Conservation (phyloP, 345 rosid species). For the Triadica sebifera region DNA sequence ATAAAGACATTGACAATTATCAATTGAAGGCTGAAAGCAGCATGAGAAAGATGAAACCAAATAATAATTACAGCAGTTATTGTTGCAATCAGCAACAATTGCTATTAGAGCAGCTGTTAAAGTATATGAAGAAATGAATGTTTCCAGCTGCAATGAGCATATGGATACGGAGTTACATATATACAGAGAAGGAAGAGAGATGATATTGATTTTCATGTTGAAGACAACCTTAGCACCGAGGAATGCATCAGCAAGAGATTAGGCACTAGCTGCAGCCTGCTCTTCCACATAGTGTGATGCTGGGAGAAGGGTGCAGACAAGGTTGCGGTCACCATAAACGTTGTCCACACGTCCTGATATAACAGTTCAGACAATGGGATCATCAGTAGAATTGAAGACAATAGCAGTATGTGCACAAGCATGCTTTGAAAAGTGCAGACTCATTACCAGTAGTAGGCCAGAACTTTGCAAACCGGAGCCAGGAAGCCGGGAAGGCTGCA, state of each 20-base stretch:
- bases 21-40: neutral
- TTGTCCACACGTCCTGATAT: constrained; percentile 88
- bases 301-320: constrained; percentile 81
- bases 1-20: neutral
- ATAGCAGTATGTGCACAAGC: neutral
- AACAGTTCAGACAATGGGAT: neutral
- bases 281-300: constrained; percentile 66
- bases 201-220: neutral
- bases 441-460: constrained; percentile 85
- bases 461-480: constrained; percentile 89
- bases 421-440: neutral
- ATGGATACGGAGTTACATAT: constrained; percentile 23
- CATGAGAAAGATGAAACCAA: neutral
- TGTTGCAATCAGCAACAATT: constrained; percentile 39
- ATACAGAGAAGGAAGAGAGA: constrained; percentile 25
- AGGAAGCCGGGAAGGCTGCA: constrained; percentile 95
- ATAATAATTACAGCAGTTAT: constrained; percentile 24
- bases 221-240: constrained; percentile 14
- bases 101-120: constrained; percentile 18
- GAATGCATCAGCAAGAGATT: constrained; percentile 8
- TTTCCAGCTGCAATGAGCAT: constrained; percentile 30
- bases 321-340: constrained; percentile 96
- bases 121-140: constrained; percentile 26
- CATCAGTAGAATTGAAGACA: neutral
- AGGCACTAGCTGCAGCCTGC: constrained; percentile 80